Percentiles rank a stretch among this genome's conserved stretches.
phyloP scores from a whole-genome alignment of 75 land plant genomes.

The Pinus albicaulis region DNA sequence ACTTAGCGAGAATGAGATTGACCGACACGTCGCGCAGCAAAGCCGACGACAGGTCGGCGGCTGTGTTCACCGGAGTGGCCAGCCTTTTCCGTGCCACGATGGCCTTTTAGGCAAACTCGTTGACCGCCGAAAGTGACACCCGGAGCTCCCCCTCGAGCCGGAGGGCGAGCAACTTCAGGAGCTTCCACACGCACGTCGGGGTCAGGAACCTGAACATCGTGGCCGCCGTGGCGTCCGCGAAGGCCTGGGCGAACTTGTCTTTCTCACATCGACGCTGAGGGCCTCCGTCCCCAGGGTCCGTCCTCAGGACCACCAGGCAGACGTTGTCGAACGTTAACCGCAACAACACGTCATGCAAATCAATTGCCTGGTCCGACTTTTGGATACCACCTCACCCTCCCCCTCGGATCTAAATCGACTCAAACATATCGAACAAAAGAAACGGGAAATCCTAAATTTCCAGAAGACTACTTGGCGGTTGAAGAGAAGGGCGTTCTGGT shows the following conservation, averaged over 20 bases:
- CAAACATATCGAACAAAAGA: too few species aligned
- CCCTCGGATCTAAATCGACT: too few species aligned
- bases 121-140: background rate
- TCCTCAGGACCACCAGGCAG: slow-evolving; percentile 22
- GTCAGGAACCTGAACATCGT: slow-evolving; percentile 16
- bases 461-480: too few species aligned
- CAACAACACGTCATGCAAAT: slow-evolving; percentile 30
- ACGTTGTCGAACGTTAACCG: slow-evolving; percentile 35
- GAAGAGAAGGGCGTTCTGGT: too few species aligned
- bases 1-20: slow-evolving; percentile 59
- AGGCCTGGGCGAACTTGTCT: slow-evolving; percentile 13
- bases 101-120: slow-evolving; percentile 7
- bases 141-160: slow-evolving; percentile 15
- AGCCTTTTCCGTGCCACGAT: slow-evolving; percentile 7
- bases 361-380: background rate
- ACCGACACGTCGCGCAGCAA: slow-evolving; percentile 35
- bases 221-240: slow-evolving; percentile 14
- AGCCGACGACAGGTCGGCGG: slow-evolving; percentile 11
- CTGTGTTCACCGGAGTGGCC: too few species aligned
- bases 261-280: background rate
- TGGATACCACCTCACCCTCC: too few species aligned
- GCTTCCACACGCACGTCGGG: slow-evolving; percentile 17
- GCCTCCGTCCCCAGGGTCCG: slow-evolving; percentile 21
- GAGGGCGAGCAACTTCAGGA: slow-evolving; percentile 8
- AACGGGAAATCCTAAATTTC: too few species aligned